Evolutionary conservation across 805 yeast species (phyloP).

Genomic region (Kuraishia ogatae): DNA sequence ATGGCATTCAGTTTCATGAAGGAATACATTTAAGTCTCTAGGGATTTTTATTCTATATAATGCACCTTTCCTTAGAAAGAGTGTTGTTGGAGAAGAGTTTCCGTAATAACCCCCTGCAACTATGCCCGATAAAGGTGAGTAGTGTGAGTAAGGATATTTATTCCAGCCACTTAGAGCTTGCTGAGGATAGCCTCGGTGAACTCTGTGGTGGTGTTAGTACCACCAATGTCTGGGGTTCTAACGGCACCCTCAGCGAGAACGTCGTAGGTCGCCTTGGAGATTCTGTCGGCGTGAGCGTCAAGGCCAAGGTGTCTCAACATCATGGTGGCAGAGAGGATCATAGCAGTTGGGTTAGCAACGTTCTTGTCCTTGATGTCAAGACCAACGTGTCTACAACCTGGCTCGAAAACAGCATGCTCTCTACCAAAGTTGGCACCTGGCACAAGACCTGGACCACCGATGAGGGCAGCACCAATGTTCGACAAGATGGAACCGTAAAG

Average conservation of each 20-base stretch:
- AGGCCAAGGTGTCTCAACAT: conserved; percentile 93
- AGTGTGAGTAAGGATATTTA: neutral
- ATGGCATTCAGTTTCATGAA: neutral
- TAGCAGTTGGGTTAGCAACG: conserved; percentile 96
- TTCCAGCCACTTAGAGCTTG: conserved; percentile 36
- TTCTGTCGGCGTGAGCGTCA: conserved; percentile 74
- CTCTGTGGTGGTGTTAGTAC: conserved; percentile 81
- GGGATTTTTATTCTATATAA: neutral
- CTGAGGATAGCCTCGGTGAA: conserved; percentile 86
- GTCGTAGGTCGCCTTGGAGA: conserved; percentile 80
- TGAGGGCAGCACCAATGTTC: conserved; percentile 94
- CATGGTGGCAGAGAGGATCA: conserved; percentile 87
- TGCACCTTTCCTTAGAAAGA: neutral
- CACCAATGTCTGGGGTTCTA: conserved; percentile 89
- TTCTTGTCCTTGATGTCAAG: conserved; percentile 90
- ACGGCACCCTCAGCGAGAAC: conserved; percentile 83
- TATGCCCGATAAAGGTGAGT: neutral
- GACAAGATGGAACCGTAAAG: conserved; percentile 96
- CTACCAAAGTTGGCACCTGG: conserved; percentile 99
- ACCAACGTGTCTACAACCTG: conserved; percentile 99
- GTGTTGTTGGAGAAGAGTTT: neutral
- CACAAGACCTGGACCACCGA: conserved; percentile 97
- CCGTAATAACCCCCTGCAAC: neutral
- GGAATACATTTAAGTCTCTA: neutral
- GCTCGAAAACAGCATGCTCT: conserved; percentile 96